Evolutionary conservation across 1,139 yeast genomes (phyloP), one percentile per base, ranked within the genome.

Genomic region (Nakaseomyces kungkrabaensis): DNA sequence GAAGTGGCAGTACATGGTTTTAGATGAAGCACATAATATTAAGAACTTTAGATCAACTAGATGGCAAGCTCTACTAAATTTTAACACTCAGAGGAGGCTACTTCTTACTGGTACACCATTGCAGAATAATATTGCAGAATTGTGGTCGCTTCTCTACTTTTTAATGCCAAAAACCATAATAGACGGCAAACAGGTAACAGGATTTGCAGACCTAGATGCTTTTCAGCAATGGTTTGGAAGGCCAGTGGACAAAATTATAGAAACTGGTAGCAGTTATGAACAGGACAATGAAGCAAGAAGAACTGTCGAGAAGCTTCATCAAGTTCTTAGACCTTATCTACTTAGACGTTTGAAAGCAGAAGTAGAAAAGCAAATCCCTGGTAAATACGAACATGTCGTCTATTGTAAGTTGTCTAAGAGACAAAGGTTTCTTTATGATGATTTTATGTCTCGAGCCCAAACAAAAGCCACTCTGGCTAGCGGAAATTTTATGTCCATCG

Each of bases 291-390:
- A 92, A 62, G 87, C 97, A 0, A 78, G 78, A 54, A 79, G 81
- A 54, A 90, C 97, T 0, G 96, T 94, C 26, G 74, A 87, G 7
- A 85, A 95, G 61, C 73, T 94, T 50, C 99, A 94, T 68, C 96
- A 88, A 64, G 96, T 94, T 24, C 72, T 94, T 58, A 77, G 98
- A 54, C 99, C 99, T 0, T 94, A 92, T 61, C 71, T 94, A 46
- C 72, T 94, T 52, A 80, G 99, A 63, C 81, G 99, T 56, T 75
- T 94, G 61, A 94, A 94, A 65, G 89, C 88, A 29, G 99, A 94
- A 67, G 99, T 94, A 11, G 99, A 94, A 61, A 88, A 92, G 65
- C 98, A 94, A 68, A 92, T 94, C 98, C 99, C 99, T 0, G 97
- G 87, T 1, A 94, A 94, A 64, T 86, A 88, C 66, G 99, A 94